These are phyloP conservation scores for Sugiyamaella valdiviana DNA, from an alignment of 805 yeast genomes.

Conservation along the genomic window DNA sequence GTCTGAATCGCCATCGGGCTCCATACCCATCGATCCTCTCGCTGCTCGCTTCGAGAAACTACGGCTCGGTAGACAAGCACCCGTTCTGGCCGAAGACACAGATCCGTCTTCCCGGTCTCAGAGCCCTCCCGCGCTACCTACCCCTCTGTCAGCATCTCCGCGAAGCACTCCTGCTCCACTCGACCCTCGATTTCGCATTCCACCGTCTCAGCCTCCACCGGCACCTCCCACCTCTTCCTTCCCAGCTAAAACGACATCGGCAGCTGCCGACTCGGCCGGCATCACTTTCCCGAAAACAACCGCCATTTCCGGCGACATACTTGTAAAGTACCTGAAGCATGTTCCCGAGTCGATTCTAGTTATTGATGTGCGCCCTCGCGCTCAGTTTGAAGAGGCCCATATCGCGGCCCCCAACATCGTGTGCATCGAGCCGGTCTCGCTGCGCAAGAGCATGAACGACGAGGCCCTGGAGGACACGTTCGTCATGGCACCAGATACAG, in stretches of 20 bases:
- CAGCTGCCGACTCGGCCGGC: conserved; percentile 3
- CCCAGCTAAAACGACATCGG: conserved; percentile 1
- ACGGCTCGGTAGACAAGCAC: conserved; percentile 7
- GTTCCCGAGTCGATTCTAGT: conserved; percentile 41
- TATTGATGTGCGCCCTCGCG: conserved; percentile 63
- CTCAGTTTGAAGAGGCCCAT: conserved; percentile 57
- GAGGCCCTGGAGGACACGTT: conserved; percentile 62
- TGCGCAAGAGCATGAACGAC: conserved; percentile 48
- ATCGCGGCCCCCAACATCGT: conserved; percentile 52
- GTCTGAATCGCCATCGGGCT: no score
- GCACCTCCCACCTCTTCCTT: background rate
- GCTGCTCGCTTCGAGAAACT: conserved; percentile 14
- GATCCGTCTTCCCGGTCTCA: conserved; percentile 2
- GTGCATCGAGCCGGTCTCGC: conserved; percentile 68
- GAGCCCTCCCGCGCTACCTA: conserved; percentile 9
- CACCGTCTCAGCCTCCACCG: background rate
- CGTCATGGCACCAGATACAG: conserved; percentile 49
- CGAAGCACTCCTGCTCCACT: background rate
- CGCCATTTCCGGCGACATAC: conserved; percentile 23
- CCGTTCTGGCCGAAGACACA: background rate
- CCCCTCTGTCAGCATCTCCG: conserved; percentile 3
- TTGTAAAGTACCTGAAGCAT: conserved; percentile 20
- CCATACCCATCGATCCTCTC: conserved; percentile 7
- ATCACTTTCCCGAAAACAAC: conserved; percentile 26
- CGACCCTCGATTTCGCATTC: background rate